A percentile compares a stretch with the other conserved stretches of the same genome.
These are phyloP conservation scores for Agapanthus africanus DNA, from an alignment of 106 monocot genomes.

Conservation along the genomic window DNA sequence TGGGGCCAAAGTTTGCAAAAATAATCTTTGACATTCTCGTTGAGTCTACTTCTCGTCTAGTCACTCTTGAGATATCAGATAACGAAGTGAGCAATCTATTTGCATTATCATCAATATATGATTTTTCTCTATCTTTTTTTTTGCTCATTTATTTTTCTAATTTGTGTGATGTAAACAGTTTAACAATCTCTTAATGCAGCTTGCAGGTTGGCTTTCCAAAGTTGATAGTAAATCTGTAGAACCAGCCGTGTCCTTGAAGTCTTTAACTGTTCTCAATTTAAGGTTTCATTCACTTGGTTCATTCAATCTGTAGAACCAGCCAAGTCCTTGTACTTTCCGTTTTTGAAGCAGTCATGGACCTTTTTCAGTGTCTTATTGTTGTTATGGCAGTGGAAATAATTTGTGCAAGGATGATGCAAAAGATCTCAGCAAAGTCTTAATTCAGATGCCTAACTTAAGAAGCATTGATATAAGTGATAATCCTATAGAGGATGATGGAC, in stretches of 20 bases:
- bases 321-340: not conserved
- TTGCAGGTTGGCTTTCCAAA: constrained; percentile 60
- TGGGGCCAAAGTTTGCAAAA: constrained; percentile 47
- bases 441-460: constrained; percentile 60
- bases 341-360: not conserved
- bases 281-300: constrained; percentile 30
- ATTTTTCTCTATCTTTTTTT: constrained; percentile 2
- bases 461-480: constrained; percentile 86
- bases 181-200: constrained; percentile 23
- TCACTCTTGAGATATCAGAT: constrained; percentile 60
- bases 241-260: constrained; percentile 32
- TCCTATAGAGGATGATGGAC: constrained; percentile 72
- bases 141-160: not conserved
- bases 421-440: constrained; percentile 53
- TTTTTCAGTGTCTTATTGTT: constrained; percentile 5
- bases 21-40: constrained; percentile 43
- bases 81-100: constrained; percentile 42
- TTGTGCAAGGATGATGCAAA: constrained; percentile 51
- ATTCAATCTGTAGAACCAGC: too few species aligned
- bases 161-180: not conserved
- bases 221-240: constrained; percentile 17
- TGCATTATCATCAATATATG: not conserved
- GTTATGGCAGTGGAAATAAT: constrained; percentile 57
- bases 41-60: constrained; percentile 35
- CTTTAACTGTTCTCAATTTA: constrained; percentile 47